Base-by-base conservation (phyloP, 225 moss, liverwort and hornwort species). In the Physcomitrium patens region DNA sequence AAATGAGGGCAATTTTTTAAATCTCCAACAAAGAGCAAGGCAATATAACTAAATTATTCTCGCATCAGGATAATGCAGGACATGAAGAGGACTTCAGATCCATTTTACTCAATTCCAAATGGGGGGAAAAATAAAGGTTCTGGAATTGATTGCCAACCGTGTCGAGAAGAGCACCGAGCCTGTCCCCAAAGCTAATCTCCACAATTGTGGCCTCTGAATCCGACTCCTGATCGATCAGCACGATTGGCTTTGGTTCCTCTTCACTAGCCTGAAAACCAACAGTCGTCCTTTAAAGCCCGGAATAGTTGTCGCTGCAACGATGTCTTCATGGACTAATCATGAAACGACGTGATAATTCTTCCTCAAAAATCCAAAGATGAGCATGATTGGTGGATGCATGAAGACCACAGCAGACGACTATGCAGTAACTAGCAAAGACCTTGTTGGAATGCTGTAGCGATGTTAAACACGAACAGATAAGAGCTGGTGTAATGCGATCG, bases 141-240 rank as follows among this genome's bases (percentile, higher is more conserved):
- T 16, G 60, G 63, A 65, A 24, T 10, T 12, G 54, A 51, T 55
- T 37, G 31, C 68, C 10, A 69, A 89, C 89, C 55, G 94, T 97
- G 75, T 97, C 94, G 74, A 97, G 87, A 27, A 94, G 86, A 26
- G 91, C 96, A 68, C 96, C 92, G 8, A 97, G 91, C 53, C 94
- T 87, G 63, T 94, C 89, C 20, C 94, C 94, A 28, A 89, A 94
- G 63, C 94, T 87, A 37, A 97, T 83, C 79, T 97, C 94, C 52
- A 97, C 91, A 62, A 86, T 82, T 24, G 91, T 97, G 10, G 92
- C 77, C 5, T 89, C 78, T 10, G 91, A 76, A 73, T 94, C 87
- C 14, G 91, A 77, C 70, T 92, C 87, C 77, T 97, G 89, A 78
- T 92, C 89, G 51, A 97, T 97, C 24, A 71, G 75, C 50, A 97